Evolutionary conservation across 2,329 filamentous ascomycete species (phyloP).

Genomic region (Blumeria hordei): DNA sequence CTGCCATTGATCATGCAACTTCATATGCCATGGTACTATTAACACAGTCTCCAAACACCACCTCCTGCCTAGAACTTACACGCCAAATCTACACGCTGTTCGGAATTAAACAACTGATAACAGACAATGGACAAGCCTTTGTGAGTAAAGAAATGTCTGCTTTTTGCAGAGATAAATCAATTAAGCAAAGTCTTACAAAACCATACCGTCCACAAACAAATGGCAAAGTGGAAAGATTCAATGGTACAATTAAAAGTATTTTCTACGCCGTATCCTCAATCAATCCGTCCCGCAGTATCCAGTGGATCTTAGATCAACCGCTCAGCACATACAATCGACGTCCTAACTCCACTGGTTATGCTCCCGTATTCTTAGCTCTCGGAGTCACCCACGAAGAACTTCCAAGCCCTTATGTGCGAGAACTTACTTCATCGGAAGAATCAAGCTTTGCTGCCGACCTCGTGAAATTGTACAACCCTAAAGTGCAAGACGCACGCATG

Average conservation of each 20-base stretch:
- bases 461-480: background rate
- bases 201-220: background rate
- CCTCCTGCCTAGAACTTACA: background rate
- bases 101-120: background rate
- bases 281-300: background rate
- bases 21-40: background rate
- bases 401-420: background rate
- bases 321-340: background rate
- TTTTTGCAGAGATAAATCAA: constrained; percentile 1
- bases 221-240: background rate
- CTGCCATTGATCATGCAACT: background rate
- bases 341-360: background rate
- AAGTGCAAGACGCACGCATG: background rate
- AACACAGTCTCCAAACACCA: background rate
- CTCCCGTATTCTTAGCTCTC: background rate
- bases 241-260: background rate
- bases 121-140: background rate
- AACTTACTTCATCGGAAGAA: background rate
- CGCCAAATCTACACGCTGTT: background rate
- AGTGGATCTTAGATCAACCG: background rate
- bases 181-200: background rate
- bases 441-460: background rate
- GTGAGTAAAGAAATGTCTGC: background rate
- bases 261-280: background rate
- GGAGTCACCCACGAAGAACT: background rate